Evolutionary conservation across 805 yeast genomes (phyloP), one percentile per base, ranked within the genome.

Genomic region (Teunomyces cretensis): DNA sequence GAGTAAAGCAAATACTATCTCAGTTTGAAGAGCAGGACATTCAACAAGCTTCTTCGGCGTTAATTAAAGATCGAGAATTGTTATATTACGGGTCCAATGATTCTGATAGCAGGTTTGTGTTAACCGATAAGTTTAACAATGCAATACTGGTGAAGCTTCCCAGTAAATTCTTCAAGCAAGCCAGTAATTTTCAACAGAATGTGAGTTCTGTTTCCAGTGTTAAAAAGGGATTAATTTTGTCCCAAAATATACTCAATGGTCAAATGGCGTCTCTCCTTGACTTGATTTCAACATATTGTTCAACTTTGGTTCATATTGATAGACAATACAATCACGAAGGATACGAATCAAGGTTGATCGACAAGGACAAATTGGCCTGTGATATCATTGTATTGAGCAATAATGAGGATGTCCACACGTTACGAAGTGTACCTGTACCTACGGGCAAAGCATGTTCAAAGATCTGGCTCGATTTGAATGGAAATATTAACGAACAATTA

Each of bases 311-410:
- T 9, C 57, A 62, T 14, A 72, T 86, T 16, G 88, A 86, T 52
- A 76, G 76, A 42, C 64, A 75, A 8, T 72, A 79, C 46, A 72
- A 68, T 12, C 72, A 78, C 42, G 71, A 75, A 30, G 84, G 88
- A 9, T 91, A 90, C 58, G 85, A 84, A 32, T 86, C 96, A 1
- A 76, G 96, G 49, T 70, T 80, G 14, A 77, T 87, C 33, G 95
- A 88, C 49, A 79, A 84, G 51, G 80, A 75, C 33, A 83, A 74
- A 60, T 75, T 79, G 40, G 88, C 77, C 55, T 84, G 82, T 58
- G 96, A 80, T 57, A 80, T 82, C 17, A 72, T 79, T 16, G 59
- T 76, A 16, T 65, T 68, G 43, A 45, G 56, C n/a, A 40, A 39
- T 11, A 17, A 27, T 9, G 41, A 16, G n/a, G 38, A 22, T 19